phyloP scores from a whole-genome alignment of 768 basidiomycete genomes.

The Boletus speciosus region DNA sequence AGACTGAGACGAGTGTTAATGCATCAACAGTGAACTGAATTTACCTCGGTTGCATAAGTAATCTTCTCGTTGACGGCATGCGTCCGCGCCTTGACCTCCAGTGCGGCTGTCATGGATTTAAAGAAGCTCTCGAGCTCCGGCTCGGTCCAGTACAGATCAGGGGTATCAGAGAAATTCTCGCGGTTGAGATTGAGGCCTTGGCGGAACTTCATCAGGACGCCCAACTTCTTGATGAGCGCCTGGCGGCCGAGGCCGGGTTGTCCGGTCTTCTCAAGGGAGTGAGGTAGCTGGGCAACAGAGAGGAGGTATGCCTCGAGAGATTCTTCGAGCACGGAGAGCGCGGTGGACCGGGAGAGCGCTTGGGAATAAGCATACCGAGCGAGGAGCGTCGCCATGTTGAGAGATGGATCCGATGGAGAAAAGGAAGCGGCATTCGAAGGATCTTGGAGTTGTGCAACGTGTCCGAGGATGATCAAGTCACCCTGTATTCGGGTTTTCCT shows the following conservation, averaged over 20 bases:
- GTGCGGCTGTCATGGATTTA: slow-evolving; percentile 75
- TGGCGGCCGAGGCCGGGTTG: slow-evolving; percentile 78
- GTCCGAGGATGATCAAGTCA: slow-evolving; percentile 86
- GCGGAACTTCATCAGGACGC: slow-evolving; percentile 86
- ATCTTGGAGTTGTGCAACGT: slow-evolving; percentile 56
- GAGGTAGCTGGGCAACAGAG: slow-evolving; percentile 77
- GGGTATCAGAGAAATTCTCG: slow-evolving; percentile 85
- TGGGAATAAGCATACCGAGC: slow-evolving; percentile 92
- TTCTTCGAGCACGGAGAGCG: slow-evolving; percentile 82
- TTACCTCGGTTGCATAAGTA: slow-evolving; percentile 79
- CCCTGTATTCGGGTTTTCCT: slow-evolving; percentile 88
- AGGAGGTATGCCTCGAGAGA: slow-evolving; percentile 80
- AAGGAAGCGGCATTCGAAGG: slow-evolving; percentile 42
- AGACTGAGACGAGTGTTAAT: not conserved
- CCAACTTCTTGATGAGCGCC: slow-evolving; percentile 88
- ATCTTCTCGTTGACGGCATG: slow-evolving; percentile 88
- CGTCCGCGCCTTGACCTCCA: slow-evolving; percentile 83
- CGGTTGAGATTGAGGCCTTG: slow-evolving; percentile 89
- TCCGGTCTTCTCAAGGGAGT: slow-evolving; percentile 71
- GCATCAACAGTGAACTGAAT: not conserved
- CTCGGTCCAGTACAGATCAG: slow-evolving; percentile 94
- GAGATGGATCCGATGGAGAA: slow-evolving; percentile 46
- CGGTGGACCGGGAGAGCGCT: slow-evolving; percentile 84
- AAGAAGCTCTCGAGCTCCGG: slow-evolving; percentile 89
- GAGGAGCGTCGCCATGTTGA: slow-evolving; percentile 70